Conservation (phyloP, 768 basidiomycete genomes). For the Boletus rex-veris region DNA sequence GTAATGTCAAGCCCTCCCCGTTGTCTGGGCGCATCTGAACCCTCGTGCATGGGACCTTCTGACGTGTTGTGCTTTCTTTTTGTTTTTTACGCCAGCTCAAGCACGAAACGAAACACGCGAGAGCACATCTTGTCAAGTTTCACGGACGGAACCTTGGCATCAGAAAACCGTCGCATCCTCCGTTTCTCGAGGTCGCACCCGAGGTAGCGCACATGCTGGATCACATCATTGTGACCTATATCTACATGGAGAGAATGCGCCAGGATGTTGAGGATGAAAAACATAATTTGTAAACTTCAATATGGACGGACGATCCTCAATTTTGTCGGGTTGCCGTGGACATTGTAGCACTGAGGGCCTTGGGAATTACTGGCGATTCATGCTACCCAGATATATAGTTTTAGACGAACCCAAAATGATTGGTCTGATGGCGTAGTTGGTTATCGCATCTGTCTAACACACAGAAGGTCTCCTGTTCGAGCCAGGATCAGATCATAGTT, state of each 20-base stretch:
- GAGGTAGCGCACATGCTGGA: slow-evolving; percentile 29
- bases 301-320: not conserved
- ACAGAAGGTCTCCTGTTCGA: slow-evolving; percentile 31
- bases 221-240: slow-evolving; percentile 32
- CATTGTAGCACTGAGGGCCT: too few relatives aligned
- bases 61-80: not conserved
- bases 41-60: not conserved
- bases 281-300: not conserved
- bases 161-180: slow-evolving; percentile 15
- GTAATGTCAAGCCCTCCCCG: slow-evolving; percentile 15
- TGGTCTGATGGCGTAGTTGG: slow-evolving; percentile 68
- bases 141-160: slow-evolving; percentile 19
- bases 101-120: slow-evolving; percentile 8
- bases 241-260: slow-evolving; percentile 30
- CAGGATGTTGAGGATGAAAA: not conserved
- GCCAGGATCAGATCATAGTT: slow-evolving; percentile 17
- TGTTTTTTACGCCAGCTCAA: slow-evolving; percentile 8
- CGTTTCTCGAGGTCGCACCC: slow-evolving; percentile 27
- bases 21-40: not conserved
- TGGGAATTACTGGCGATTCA: too few relatives aligned
- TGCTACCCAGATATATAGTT: too few relatives aligned
- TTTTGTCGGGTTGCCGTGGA: too few relatives aligned
- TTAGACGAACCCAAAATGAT: not conserved
- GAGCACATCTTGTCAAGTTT: slow-evolving; percentile 14
- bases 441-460: slow-evolving; percentile 84